Base-by-base conservation (phyloP, 2,329 filamentous ascomycete genomes). In the Fusarium subglutinans region DNA sequence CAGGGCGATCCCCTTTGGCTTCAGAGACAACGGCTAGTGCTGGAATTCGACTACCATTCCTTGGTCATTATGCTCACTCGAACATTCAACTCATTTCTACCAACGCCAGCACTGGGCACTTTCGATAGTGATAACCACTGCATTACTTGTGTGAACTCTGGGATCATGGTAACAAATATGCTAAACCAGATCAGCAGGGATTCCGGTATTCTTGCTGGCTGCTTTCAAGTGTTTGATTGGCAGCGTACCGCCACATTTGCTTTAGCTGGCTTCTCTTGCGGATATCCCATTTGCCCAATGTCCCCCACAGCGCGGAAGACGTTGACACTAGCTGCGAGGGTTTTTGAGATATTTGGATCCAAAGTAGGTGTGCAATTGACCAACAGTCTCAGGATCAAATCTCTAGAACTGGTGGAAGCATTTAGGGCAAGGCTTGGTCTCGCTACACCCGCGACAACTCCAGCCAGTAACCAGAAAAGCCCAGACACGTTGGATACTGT, bases 21-120 rank as follows among this genome's bases (percentile, higher is more conserved):
- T 6, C 84, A 86, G 66, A 81, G 78, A 17, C 79, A 81, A 38
- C 84, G 84, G 5, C 72, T 87, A 1, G 74, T 84, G 10, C 78
- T 87, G 2, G 85, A 87, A 65, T 72, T 86, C 2, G 76, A 82
- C 28, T 86, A 86, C 56, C 84, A 86, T 64, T 81, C 81, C 35
- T 71, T 85, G 4, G 77, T 65, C 38, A 79, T 82, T 20, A 82
- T 81, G 63, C 76, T 86, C 6, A 83, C 81, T 58, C 80, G 84
- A 14, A 81, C 82, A 0, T 84, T 85, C 38, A 83, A 86, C 53
- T 78, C 77, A 18, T 86, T 86, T 43, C 60, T 78, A 3, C 77
- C 76, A 3, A 77, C 77, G 2, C 74, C 79, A 3, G 77, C 79
- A 6, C 62, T 78, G 1, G 76, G 77, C 3, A 79, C 79, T 1